These are phyloP conservation scores for Waitea zeae DNA, from an alignment of 1,284 basidiomycete species.

Conservation along the genomic window DNA sequence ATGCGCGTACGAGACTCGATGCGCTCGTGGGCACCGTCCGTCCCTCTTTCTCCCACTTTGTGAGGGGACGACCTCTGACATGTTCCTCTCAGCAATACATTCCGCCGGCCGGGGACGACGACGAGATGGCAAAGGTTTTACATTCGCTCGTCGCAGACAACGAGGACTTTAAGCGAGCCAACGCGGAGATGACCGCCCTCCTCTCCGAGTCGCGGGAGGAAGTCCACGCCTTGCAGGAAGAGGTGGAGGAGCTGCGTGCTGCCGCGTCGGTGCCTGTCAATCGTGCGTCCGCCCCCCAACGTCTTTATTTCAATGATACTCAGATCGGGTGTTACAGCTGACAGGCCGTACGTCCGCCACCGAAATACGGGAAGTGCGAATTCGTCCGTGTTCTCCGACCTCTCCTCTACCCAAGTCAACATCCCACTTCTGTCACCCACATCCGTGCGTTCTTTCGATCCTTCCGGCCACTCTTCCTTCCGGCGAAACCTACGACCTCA, in stretches of 20 bases:
- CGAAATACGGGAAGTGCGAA: slow-evolving; percentile 2
- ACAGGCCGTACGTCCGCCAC: slow-evolving; percentile 3
- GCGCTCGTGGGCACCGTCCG: slow-evolving; percentile 41
- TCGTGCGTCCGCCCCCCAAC: too few species aligned
- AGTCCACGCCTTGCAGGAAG: slow-evolving; percentile 45
- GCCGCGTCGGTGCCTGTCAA: too few species aligned
- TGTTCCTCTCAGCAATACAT: slow-evolving; percentile 24
- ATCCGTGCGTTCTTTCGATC: too few species aligned
- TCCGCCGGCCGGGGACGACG: slow-evolving; percentile 25
- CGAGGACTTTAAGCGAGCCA: slow-evolving; percentile 65
- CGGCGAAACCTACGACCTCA: too few species aligned
- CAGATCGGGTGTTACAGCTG: slow-evolving; percentile 1
- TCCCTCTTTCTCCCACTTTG: background rate
- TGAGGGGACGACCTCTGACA: slow-evolving; percentile 4
- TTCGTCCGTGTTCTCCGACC: slow-evolving; percentile 8
- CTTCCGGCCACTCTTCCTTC: too few species aligned
- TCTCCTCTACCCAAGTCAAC: too few species aligned
- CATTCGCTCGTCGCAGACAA: slow-evolving; percentile 75
- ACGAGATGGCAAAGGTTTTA: slow-evolving; percentile 50
- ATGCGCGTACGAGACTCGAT: slow-evolving; percentile 53
- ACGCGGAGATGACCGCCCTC: slow-evolving; percentile 58
- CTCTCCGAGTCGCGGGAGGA: slow-evolving; percentile 69
- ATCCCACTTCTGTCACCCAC: too few species aligned
- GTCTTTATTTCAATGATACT: background rate
- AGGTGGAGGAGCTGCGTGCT: slow-evolving; percentile 54